Base-by-base conservation (phyloP, 345 rosid genomes). In the Ceriops decandra region DNA sequence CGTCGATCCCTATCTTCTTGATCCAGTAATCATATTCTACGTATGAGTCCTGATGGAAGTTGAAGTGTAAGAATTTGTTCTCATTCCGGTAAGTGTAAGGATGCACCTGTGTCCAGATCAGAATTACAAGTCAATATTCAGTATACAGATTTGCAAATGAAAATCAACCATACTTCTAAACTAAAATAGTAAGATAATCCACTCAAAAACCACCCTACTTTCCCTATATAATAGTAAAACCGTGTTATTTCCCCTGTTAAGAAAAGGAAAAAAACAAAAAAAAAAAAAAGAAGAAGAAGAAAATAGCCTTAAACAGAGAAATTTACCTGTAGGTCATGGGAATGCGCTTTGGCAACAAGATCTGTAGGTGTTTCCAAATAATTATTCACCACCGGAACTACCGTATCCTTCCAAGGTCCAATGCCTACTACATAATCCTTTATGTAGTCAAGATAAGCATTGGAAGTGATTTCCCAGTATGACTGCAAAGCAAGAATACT, bases 401-500 rank as follows among this genome's bases (percentile, higher is more conserved):
- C 63, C 1, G 99, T 91, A 71, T 95, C 97, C 74, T 95, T 95
- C 97, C 99, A 95, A 21, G 97, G 99, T 69, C 99, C 99, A 51
- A 95, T 91, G n/a, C 99, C 99, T 38, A 91, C 79, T 35, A 87
- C 95, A 49, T 95, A 95, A 3, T 82, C 85, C 73, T 86, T 88
- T 38, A 95, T 85, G 80, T 77, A 90, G 79, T 84, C 82, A 7
- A 95, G 82, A 77, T 90, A 95, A 42, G 49, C 52, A 70, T 95
- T 90, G 4, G 97, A 91, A 72, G 93, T 95, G 53, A 95, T 89
- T 75, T 95, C 97, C 73, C 80, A 80, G 62, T 88, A 95, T 19
- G 97, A 82, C 99, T 91, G 93, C 87, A 79, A 52, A 79, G 49
- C 22, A 46, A 28, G 57, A 63, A 60, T 10, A 10, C 7, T 62